These are phyloP conservation scores for Remersonia thermophila DNA, from an alignment of 2,329 filamentous ascomycete genomes.

Conservation along the genomic window DNA sequence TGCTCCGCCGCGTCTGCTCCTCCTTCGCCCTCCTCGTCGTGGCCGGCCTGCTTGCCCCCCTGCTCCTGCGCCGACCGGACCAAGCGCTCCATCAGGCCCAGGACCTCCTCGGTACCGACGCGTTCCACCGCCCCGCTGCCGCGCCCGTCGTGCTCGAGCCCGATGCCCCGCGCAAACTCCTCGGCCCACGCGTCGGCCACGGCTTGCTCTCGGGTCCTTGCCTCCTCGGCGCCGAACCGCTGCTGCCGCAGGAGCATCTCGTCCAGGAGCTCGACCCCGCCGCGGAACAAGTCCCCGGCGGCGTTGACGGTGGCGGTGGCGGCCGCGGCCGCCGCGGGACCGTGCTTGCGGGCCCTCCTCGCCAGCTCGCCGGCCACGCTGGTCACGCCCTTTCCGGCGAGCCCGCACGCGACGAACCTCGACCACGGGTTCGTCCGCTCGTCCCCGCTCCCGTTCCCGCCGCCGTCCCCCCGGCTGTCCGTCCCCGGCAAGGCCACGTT, in stretches of 20 bases:
- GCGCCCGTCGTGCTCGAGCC: conserved; percentile 5
- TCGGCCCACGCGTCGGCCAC: conserved; percentile 14
- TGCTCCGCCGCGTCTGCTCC: too few relatives aligned
- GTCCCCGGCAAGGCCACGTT: conserved; percentile 56
- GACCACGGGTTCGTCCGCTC: conserved; percentile 37
- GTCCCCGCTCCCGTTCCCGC: too few relatives aligned
- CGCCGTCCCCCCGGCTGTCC: conserved; percentile 36
- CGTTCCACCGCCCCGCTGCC: conserved; percentile 8
- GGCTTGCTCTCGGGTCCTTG: not conserved
- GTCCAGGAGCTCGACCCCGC: conserved; percentile 30
- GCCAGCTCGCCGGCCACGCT: conserved; percentile 48
- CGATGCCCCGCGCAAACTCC: conserved; percentile 14
- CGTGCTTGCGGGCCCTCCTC: too few relatives aligned
- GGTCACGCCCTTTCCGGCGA: conserved; percentile 69
- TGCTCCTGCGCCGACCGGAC: conserved; percentile 3
- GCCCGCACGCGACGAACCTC: conserved; percentile 80
- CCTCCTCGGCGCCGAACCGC: not conserved
- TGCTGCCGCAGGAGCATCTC: conserved; percentile 28
- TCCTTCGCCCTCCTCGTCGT: too few relatives aligned
- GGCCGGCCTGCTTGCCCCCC: not conserved
- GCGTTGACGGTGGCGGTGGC: too few relatives aligned
- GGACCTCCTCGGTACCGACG: conserved; percentile 7
- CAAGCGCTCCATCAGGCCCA: conserved; percentile 10
- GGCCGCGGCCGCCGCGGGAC: too few relatives aligned
- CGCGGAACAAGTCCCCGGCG: too few relatives aligned